These are phyloP conservation scores for Cladophialophora carrionii DNA, from an alignment of 2,329 filamentous ascomycete genomes.

Conservation along the genomic window DNA sequence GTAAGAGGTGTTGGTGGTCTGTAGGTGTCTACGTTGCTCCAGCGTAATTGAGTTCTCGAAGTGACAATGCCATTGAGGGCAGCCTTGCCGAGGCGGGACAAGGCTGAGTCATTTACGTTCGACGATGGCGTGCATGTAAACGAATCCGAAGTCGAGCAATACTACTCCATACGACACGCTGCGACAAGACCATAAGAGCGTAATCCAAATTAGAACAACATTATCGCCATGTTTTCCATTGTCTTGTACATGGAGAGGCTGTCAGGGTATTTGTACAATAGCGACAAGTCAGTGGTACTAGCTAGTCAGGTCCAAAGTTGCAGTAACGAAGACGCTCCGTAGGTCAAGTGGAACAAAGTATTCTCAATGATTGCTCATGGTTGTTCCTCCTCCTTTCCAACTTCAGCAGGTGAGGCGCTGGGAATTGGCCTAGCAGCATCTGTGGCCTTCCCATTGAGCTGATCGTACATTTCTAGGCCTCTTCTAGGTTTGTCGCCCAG, in stretches of 20 bases:
- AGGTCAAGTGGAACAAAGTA: neutral
- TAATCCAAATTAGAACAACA: neutral
- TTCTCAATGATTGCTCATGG: neutral
- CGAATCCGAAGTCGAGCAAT: neutral
- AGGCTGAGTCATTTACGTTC: neutral
- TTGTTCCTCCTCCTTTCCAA: neutral
- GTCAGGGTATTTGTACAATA: neutral
- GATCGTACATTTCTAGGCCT: slow-evolving; percentile 31
- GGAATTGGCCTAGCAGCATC: neutral
- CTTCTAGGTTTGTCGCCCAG: slow-evolving; percentile 42
- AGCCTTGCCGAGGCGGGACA: neutral
- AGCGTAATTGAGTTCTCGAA: neutral
- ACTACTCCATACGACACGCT: neutral
- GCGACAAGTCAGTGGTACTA: neutral
- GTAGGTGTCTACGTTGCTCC: too few species aligned
- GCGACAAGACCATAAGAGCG: neutral
- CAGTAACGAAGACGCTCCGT: neutral
- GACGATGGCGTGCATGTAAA: neutral
- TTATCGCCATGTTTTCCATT: neutral
- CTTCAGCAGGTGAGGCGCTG: slow-evolving; percentile 2
- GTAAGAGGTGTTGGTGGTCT: neutral
- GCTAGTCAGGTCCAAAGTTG: neutral
- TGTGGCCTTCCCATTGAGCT: slow-evolving; percentile 12
- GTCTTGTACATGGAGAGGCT: neutral
- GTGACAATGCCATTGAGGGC: neutral